A percentile compares a stretch with the other conserved stretches of the same genome.
These are phyloP conservation scores for Cyclaneusma minus DNA, from an alignment of 2,329 filamentous ascomycete species.

Conservation along the genomic window DNA sequence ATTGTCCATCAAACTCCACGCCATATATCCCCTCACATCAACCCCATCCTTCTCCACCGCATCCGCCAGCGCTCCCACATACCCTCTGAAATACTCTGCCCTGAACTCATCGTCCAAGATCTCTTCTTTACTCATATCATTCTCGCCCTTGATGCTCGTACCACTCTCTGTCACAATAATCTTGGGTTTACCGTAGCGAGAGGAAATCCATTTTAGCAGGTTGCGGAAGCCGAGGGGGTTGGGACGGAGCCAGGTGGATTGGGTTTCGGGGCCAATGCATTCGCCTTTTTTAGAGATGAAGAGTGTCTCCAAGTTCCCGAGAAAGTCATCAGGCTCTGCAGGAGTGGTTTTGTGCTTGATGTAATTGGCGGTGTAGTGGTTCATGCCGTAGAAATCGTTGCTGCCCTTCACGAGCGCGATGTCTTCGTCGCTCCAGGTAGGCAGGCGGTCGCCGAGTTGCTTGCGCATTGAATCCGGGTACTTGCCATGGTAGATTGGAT, in stretches of 20 bases:
- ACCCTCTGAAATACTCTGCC: conserved; percentile 61
- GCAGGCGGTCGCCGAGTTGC: conserved; percentile 66
- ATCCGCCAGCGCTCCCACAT: conserved; percentile 62
- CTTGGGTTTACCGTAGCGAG: conserved; percentile 58
- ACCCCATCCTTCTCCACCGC: conserved; percentile 60
- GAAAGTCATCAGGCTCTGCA: conserved; percentile 48
- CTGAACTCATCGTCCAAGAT: conserved; percentile 74
- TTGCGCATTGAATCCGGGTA: conserved; percentile 74
- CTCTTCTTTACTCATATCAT: conserved; percentile 52
- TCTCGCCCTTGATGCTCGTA: conserved; percentile 71
- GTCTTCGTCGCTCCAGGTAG: conserved; percentile 60
- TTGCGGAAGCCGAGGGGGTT: conserved; percentile 63
- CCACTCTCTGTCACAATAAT: conserved; percentile 88
- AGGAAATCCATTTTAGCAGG: conserved; percentile 61
- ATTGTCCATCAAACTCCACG: conserved; percentile 70
- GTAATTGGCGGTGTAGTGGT: conserved; percentile 84
- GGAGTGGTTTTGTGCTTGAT: conserved; percentile 54
- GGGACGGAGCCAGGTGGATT: conserved; percentile 68
- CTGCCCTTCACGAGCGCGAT: conserved; percentile 61
- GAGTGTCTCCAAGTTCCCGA: conserved; percentile 60
- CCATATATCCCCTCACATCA: conserved; percentile 66
- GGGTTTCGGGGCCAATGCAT: conserved; percentile 66
- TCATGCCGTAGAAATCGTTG: conserved; percentile 92
- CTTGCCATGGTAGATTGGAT: conserved; percentile 71
- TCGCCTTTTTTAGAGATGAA: conserved; percentile 58